Base-by-base conservation (phyloP, 2,329 filamentous ascomycete genomes). In the Ceratocystis cubensis region DNA sequence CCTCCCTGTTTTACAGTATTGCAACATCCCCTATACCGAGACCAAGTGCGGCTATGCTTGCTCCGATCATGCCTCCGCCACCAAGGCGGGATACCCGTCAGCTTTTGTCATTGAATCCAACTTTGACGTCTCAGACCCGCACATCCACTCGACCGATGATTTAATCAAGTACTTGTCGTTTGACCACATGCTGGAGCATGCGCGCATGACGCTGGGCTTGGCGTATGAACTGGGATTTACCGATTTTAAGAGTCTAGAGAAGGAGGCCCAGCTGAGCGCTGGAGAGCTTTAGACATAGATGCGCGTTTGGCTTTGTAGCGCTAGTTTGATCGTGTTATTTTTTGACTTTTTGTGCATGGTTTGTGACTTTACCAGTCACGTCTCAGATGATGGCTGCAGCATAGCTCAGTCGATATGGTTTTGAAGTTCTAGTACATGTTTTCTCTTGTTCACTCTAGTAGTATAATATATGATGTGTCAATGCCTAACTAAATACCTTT, bases 41-140 rank as follows among this genome's bases (percentile, higher is more conserved):
- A 96, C 91, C 20, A 89, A 93, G 79, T 96, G 91, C 73, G 91
- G 90, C 48, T 95, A 95, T 73, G 90, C 90, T 53, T 91, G 88
- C 77, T 88, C 84, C 6, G 88, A 90, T 71, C 88, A 91, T 73
- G 84, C 85, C 6, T 87, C 84, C 0, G 86, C 86, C 17, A 84
- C 81, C 70, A 83, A 84, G 71, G 82, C 83, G 17, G 85, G 85
- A 20, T 88, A 86, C 73, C 83, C 85, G 0, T 83, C 84, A 0
- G 81, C 83, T 1, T 86, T 87, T 71, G 82, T 86, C 25, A 84
- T 85, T 65, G 84, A 87, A 75, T 80, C 82, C 28, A 76, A 80
- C 20, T 84, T 87, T 70, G 79, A 82, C 66, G 75, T 82, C 73
- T 81, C 77, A 66, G 86, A 88, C 75, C 84, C 84, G 71, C 84